Conservation (phyloP, 192 early-diverging fungal genomes). For the Coemansia sp. region DNA sequence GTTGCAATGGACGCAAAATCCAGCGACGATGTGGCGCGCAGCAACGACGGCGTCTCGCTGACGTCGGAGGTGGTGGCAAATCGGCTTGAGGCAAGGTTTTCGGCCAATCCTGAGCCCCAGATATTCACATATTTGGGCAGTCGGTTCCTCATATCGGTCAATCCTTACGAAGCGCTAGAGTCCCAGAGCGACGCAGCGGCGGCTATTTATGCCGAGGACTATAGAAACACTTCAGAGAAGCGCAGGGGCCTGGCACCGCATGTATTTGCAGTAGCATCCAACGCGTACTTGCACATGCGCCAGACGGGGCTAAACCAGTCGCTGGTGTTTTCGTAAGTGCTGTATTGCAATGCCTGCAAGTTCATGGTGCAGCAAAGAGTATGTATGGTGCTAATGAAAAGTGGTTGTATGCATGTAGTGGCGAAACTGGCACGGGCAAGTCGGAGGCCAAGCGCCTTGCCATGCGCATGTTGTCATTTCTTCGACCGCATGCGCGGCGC, state of each 20-base stretch:
- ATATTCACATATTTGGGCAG: conserved; percentile 69
- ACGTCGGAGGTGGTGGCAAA: conserved; percentile 45
- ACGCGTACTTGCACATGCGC: conserved; percentile 86
- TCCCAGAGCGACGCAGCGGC: conserved; percentile 61
- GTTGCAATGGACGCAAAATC: conserved; percentile 37
- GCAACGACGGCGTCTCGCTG: conserved; percentile 50
- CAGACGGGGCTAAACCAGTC: conserved; percentile 87
- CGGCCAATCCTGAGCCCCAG: conserved; percentile 47
- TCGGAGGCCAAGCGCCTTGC: conserved; percentile 69
- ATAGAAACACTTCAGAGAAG: conserved; percentile 62
- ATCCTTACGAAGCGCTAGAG: conserved; percentile 62
- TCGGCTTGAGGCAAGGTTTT: conserved; percentile 56
- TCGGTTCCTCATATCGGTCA: conserved; percentile 69
- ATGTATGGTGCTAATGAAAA: too few species aligned
- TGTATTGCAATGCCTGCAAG: too few species aligned
- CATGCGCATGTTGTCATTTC: conserved; percentile 65
- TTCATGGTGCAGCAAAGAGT: background rate
- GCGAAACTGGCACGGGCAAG: conserved; percentile 88
- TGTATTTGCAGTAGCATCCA: conserved; percentile 78
- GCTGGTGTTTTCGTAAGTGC: conserved; percentile 79
- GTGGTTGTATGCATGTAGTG: conserved; percentile 55
- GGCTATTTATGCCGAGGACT: conserved; percentile 73
- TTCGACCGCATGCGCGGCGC: conserved; percentile 69
- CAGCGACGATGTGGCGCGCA: conserved; percentile 47
- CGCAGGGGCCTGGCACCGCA: conserved; percentile 66